Evolutionary conservation across 768 basidiomycete genomes (phyloP), one percentile per base, ranked within the genome.

Genomic region (Termitomyces sp.): DNA sequence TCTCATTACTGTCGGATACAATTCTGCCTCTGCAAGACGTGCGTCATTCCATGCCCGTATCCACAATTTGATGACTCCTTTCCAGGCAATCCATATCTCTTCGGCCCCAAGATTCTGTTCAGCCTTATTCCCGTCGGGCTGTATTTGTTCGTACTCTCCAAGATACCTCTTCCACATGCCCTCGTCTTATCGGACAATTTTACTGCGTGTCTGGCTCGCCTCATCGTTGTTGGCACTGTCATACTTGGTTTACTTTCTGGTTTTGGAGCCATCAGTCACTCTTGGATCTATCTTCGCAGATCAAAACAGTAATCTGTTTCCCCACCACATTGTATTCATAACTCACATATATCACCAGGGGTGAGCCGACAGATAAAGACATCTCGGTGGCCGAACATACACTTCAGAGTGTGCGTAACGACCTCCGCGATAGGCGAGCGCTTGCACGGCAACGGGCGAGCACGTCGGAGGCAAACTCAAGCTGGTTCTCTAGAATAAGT

Each of bases 241-340:
- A 81, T 92, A 56, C 83, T 94, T n/a, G 92, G 92, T 5, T 66
- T 85, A 3, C 75, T 94, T 5, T 90, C 91, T 0, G 92, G 92
- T 0, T 87, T 90, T 60, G 90, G 90, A 60, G 86, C 89, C 3
- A 76, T 88, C 49, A 84, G 79, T 60, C 85, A 81, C 47, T 80
- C 83, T 0, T 89, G 88, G 87, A 72, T 70, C 5, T 84, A 78
- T 64, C 67, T 87, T 0, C 67, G 73, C 37, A 62, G 75, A 18
- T 73, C 72, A 6, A 63, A 57, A 3, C 60, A 61, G 68, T 72
- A 66, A 45, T 69, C 20, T 13, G 18, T 28, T 18, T 57, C n/a
- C 4, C 41, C 16, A 42, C 20, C 33, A n/a, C 5, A 34, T 59
- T 24, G 51, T 29, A 3, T n/a, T 15, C 28, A 7, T 54, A 39